Evolutionary conservation across 305 asterid species (phyloP), one percentile per base, ranked within the genome.

Genomic region (Fraxinus paxiana): DNA sequence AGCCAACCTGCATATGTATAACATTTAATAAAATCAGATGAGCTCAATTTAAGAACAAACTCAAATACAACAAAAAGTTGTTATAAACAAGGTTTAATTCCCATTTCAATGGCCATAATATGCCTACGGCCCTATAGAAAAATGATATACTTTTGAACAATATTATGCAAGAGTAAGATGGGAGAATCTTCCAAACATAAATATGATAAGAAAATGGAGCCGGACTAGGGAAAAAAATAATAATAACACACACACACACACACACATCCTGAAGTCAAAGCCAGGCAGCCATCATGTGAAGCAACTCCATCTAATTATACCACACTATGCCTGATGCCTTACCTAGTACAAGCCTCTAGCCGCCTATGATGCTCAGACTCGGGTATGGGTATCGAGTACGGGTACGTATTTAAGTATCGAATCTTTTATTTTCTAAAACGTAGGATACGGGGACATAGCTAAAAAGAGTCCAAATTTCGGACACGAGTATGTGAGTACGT

Each of bases 1-100:
- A 96, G 98, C 99, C 99, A 96, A 83, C 97, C 99, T 94, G 87
- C 80, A 83, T 67, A 54, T 73, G 78, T 73, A 76, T 46, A 82
- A 65, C 43, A 79, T 63, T 38, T 84, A 48, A 84, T 35, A 46
- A 79, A 77, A 70, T 34, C 22, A 22, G 79, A 74, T 5, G 15
- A 30, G 65, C 71, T 70, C 77, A 80, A 65, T 38, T 63, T 65
- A 54, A 37, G 74, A 75, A 46, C 33, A 43, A 12, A 74, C 35
- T 46, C 43, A 54, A 5, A 12, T 10, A 79, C 1, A 61, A 79
- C 71, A 81, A 73, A 76, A 3, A 41, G 10, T 1, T 9, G 33
- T 7, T 12, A 61, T 61, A 8, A 61, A 12, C 37, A 65, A 63
- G 28, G 56, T 43, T 43, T 73, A 83, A 3, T 24, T 0, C 30